Evolutionary conservation across 1,139 yeast species (phyloP).

Genomic region (Magnusiomyces clavatus): DNA sequence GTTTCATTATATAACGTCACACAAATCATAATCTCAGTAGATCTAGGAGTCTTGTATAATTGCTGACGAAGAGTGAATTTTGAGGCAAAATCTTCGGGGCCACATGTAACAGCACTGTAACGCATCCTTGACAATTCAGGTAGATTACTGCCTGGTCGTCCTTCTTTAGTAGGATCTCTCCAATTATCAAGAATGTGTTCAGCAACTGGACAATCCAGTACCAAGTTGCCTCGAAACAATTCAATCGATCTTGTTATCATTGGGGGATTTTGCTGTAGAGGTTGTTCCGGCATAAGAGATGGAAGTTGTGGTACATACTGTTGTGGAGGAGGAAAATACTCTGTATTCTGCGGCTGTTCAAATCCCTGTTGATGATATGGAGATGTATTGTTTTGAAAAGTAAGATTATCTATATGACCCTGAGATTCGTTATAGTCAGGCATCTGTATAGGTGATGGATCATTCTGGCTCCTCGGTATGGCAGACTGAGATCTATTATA

Average conservation of each 20-base stretch:
- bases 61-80: constrained; percentile 62
- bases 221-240: constrained; percentile 63
- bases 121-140: constrained; percentile 39
- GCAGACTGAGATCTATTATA: too few species aligned
- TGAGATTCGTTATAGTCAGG: too few species aligned
- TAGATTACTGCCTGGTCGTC: not conserved
- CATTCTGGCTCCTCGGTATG: too few species aligned
- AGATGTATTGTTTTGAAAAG: too few species aligned
- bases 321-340: too few species aligned
- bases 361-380: too few species aligned
- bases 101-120: constrained; percentile 76
- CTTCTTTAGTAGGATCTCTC: not conserved
- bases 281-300: too few species aligned
- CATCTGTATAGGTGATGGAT: too few species aligned
- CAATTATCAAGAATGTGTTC: constrained; percentile 41
- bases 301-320: too few species aligned
- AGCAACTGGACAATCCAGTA: constrained; percentile 74
- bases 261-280: not conserved
- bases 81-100: constrained; percentile 57
- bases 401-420: too few species aligned
- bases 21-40: constrained; percentile 66
- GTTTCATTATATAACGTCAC: constrained; percentile 79
- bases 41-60: constrained; percentile 56
- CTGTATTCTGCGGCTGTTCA: too few species aligned
- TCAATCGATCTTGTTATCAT: constrained; percentile 17